Evolutionary conservation across 768 basidiomycete species (phyloP).

Genomic region (Xerocomellus dryophilus): DNA sequence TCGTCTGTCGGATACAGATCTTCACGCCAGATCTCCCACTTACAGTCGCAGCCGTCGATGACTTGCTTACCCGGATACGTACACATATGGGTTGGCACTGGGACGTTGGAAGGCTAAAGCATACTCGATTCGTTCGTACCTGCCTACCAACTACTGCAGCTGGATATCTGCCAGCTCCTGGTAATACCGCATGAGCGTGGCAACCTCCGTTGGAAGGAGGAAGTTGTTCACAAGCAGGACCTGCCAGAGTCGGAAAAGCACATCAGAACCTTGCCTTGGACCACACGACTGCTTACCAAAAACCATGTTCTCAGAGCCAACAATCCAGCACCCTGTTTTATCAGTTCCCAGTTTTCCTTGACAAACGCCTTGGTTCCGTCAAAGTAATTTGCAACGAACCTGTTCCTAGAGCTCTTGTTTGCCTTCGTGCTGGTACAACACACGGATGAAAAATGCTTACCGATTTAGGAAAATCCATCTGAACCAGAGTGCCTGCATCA

Average conservation of each 20-base stretch:
- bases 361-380: conserved; percentile 55
- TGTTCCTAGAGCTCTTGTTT: conserved; percentile 35
- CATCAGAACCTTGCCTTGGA: neutral
- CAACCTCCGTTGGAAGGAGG: conserved; percentile 49
- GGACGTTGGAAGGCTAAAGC: no score
- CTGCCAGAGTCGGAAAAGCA: conserved; percentile 31
- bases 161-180: conserved; percentile 48
- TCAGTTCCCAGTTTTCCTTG: conserved; percentile 60
- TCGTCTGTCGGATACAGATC: no score
- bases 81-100: no score
- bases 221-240: conserved; percentile 54
- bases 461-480: conserved; percentile 68
- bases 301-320: conserved; percentile 60
- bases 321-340: conserved; percentile 68
- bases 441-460: conserved; percentile 32
- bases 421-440: neutral
- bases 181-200: conserved; percentile 50
- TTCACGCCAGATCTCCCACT: no score
- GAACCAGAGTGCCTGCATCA: conserved; percentile 75
- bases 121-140: neutral
- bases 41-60: no score
- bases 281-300: conserved; percentile 39
- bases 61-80: no score
- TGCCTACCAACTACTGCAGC: conserved; percentile 29
- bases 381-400: conserved; percentile 54